Base-by-base conservation (phyloP, 306 rosid genomes). In the Castanospermum australe region DNA sequence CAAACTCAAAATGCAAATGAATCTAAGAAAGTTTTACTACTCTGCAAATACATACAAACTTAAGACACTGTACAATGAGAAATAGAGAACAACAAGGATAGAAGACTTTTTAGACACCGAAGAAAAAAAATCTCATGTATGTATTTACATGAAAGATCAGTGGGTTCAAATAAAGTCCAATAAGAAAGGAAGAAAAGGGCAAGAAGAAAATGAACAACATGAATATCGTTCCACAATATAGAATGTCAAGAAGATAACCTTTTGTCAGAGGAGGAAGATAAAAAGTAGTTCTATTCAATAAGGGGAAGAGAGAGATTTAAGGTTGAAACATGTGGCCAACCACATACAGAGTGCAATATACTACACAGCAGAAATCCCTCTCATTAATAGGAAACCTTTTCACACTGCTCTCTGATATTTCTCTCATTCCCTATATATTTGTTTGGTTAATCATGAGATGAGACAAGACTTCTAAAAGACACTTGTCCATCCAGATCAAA, bases 1-100 rank as follows among this genome's bases (percentile, higher is more conserved):
- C 57, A 71, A 55, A 81, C 25, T 18, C 21, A 79, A 73, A 47
- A 73, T n/a, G 54, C 14, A 56, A 65, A 71, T 4, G 47, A 73
- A 32, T 4, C 8, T 66, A 52, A 44, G 72, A 61, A 78, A 38
- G 57, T 24, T 45, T 30, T 57, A 38, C 50, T 33, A 8, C 39
- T 54, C 10, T 41, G 25, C 30, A 39, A 5, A 44, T 64, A 5
- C 20, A 30, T 65, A 22, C 67, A 55, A 30, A 8, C 30, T 0
- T 47, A 52, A 67, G 25, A 32, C 12, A 41, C 6, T 10, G 42
- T 56, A 73, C 17, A 59, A 68, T 14, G 55, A 75, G n/a, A 62
- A 68, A 18, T 10, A 38, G 45, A 52, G 30, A 30, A 20, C 54
- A 59, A 60, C 4, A 39, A 36, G 13, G 6, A 38, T 33, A 14